These are phyloP conservation scores for Ensete glaucum DNA, from an alignment of 176 grass and related monocot genomes.

Conservation along the genomic window DNA sequence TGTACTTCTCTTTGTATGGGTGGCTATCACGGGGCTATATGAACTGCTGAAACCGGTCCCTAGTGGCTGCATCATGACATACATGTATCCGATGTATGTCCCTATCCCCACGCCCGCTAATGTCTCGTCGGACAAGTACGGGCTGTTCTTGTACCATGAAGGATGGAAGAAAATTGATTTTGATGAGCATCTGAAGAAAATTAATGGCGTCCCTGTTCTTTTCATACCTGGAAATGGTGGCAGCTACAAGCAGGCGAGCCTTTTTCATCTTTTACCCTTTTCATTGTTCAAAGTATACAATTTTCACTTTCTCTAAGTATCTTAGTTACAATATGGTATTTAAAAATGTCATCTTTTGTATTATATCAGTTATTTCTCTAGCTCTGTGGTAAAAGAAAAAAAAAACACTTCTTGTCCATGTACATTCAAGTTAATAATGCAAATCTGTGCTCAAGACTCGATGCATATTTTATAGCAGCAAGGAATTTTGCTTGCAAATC, in stretches of 20 bases:
- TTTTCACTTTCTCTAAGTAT: not conserved
- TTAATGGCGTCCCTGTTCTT: slow-evolving; percentile 68
- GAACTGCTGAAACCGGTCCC: slow-evolving; percentile 63
- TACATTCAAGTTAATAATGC: not conserved
- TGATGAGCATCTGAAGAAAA: slow-evolving; percentile 45
- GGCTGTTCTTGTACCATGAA: slow-evolving; percentile 89
- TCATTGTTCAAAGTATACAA: not conserved
- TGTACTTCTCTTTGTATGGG: slow-evolving; percentile 41
- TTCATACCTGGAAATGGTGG: slow-evolving; percentile 94
- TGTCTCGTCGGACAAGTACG: slow-evolving; percentile 71
- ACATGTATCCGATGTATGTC: slow-evolving; percentile 99
- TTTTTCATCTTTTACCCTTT: not conserved
- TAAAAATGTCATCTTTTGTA: not conserved
- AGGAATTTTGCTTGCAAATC: not conserved
- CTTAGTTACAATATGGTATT: not conserved
- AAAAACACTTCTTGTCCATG: too few relatives aligned
- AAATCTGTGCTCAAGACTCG: not conserved
- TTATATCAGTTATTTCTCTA: not conserved
- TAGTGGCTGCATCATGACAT: slow-evolving; percentile 85
- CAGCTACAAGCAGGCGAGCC: slow-evolving; percentile 84
- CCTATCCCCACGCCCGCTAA: slow-evolving; percentile 59
- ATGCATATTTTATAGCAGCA: not conserved
- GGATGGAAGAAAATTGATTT: slow-evolving; percentile 98
- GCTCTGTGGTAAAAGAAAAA: too few relatives aligned
- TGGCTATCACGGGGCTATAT: slow-evolving; percentile 44